These are phyloP conservation scores for Naganishia friedmannii DNA, from an alignment of 768 basidiomycete species.

Conservation along the genomic window DNA sequence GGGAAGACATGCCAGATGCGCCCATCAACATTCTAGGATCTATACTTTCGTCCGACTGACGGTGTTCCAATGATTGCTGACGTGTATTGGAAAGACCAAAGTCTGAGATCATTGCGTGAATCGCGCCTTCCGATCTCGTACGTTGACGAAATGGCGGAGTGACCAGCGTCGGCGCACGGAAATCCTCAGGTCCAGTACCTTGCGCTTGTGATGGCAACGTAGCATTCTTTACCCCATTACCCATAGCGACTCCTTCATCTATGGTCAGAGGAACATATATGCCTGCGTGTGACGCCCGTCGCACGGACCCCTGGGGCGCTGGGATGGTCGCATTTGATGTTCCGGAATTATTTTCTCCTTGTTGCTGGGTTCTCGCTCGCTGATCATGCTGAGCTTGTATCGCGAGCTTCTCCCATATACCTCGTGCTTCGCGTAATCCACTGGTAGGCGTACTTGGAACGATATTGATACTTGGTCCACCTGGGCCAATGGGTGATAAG, in stretches of 20 bases:
- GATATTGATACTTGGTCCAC: constrained; percentile 34
- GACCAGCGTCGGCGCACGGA: neutral
- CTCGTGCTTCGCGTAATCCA: constrained; percentile 29
- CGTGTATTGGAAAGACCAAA: constrained; percentile 2
- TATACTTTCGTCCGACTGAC: constrained; percentile 18
- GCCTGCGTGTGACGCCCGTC: constrained; percentile 25
- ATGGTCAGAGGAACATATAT: constrained; percentile 21
- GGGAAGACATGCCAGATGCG: constrained; percentile 23
- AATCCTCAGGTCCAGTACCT: neutral
- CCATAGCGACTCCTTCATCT: neutral
- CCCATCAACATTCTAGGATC: constrained; percentile 29
- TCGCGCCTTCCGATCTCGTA: constrained; percentile 22
- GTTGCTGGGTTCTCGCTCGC: neutral
- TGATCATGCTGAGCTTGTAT: constrained; percentile 30
- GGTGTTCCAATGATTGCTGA: constrained; percentile 19
- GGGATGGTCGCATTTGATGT: neutral
- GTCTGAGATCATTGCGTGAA: constrained; percentile 10
- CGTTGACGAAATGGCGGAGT: constrained; percentile 21
- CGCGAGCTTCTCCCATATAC: constrained; percentile 33
- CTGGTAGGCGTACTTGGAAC: constrained; percentile 33
- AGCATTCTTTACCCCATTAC: neutral
- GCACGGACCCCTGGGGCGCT: neutral
- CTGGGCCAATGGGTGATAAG: constrained; percentile 31
- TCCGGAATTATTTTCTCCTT: neutral
- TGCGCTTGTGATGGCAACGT: neutral